Evolutionary conservation across 805 yeast genomes (phyloP), one percentile per base, ranked within the genome.

Genomic region (Saccharomyces paradoxus): DNA sequence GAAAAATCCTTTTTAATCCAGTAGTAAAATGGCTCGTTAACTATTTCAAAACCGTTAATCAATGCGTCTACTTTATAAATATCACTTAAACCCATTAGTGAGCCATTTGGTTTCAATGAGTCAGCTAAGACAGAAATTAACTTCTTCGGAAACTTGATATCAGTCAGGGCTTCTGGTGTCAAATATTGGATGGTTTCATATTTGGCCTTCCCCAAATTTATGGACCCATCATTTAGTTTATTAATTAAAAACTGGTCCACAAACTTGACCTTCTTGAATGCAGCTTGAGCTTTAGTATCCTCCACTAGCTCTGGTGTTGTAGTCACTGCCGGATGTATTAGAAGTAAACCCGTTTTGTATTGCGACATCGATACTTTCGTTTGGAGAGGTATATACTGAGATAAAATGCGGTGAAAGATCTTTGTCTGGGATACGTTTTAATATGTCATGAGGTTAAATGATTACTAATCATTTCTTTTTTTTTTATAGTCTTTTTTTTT

Each of bases 261-360:
- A 1, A 65, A 56, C 27, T 57, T 62, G 8, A 74, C 63, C 28
- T 65, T 67, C 9, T 54, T 51, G 8, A 52, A 24, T 4, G 74
- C 69, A 31, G 64, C 60, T 32, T 69, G 58, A 4, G 52, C 28
- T 66, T 81, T 81, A 46, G 72, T 67, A 0, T 57, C 41, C 49
- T 71, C 76, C 21, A 83, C 81, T 21, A 71, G 53, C 3, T 66
- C 72, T 48, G 83, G 84, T 44, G 78, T 77, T 0, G 84, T 79
- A 12, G 84, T 87, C 50, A 81, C 77, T 7, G 87, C 84, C 21
- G 89, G 89, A 63, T 84, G 89, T 53, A 84, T 74, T 50, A 84
- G 71, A 28, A 84, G 68, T 53, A 83, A 69, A 44, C 65, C 65
- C 9, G 53, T 53, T 51, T 59, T 58, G 27, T 53, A 51, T 24